Conservation (phyloP, 1,284 basidiomycete species). For the Ganoderma lingzhi region DNA sequence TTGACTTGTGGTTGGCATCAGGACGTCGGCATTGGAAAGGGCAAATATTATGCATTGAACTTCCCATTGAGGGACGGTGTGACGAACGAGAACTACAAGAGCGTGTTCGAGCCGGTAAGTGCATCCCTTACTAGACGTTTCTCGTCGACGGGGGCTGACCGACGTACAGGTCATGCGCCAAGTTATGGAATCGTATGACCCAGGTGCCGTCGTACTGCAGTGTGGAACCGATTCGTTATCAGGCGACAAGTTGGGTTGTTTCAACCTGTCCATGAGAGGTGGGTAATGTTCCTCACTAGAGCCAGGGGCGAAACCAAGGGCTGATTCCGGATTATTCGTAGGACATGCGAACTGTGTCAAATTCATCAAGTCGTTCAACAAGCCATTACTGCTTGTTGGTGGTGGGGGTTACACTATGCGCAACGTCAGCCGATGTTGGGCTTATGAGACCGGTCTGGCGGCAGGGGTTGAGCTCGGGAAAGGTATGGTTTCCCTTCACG, state of each 20-base stretch:
- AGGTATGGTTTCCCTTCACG: slow-evolving; percentile 52
- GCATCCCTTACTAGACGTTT: background rate
- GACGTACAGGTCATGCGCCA: slow-evolving; percentile 84
- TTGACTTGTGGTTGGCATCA: slow-evolving; percentile 40
- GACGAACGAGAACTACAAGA: slow-evolving; percentile 95
- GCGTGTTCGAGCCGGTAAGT: slow-evolving; percentile 93
- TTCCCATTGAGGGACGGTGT: slow-evolving; percentile 97
- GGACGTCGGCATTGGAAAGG: slow-evolving; percentile 94
- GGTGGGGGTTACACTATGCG: slow-evolving; percentile 99
- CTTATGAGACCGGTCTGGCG: slow-evolving; percentile 96
- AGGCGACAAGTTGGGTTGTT: slow-evolving; percentile 95
- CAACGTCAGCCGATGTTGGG: slow-evolving; percentile 97
- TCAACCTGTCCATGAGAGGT: slow-evolving; percentile 98
- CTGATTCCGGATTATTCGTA: slow-evolving; percentile 36
- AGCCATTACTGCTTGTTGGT: slow-evolving; percentile 92
- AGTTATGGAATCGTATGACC: slow-evolving; percentile 97
- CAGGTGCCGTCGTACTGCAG: slow-evolving; percentile 96
- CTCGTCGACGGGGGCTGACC: background rate
- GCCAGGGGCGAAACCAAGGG: background rate
- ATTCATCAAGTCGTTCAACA: slow-evolving; percentile 97
- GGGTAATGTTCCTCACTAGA: slow-evolving; percentile 16
- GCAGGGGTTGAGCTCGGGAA: slow-evolving; percentile 93
- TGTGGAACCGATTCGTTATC: slow-evolving; percentile 99
- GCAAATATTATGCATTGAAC: slow-evolving; percentile 94
- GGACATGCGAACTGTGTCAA: slow-evolving; percentile 97